Conservation (phyloP, 345 rosid species). For the Excoecaria agallocha region DNA sequence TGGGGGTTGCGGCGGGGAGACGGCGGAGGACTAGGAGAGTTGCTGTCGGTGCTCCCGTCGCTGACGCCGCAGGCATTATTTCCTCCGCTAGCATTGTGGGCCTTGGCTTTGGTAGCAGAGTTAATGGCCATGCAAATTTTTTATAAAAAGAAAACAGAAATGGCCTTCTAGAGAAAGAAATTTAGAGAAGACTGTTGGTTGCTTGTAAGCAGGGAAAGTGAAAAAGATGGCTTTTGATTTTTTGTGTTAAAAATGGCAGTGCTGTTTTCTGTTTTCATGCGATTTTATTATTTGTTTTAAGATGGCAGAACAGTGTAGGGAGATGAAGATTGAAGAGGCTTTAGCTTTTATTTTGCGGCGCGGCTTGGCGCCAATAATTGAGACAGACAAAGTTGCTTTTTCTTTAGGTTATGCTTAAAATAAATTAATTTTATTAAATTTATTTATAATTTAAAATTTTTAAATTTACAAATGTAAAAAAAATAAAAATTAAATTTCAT, state of each 20-base stretch:
- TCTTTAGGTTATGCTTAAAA: too few relatives aligned
- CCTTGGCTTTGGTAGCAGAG: conserved; percentile 44
- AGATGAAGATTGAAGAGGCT: background rate
- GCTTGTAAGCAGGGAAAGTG: background rate
- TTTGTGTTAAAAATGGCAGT: background rate
- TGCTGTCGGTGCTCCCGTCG: conserved; percentile 35
- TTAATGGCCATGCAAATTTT: conserved; percentile 35
- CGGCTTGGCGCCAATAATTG: background rate
- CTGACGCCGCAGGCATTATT: conserved; percentile 21
- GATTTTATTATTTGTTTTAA: background rate
- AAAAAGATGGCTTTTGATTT: background rate
- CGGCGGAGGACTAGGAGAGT: conserved; percentile 73
- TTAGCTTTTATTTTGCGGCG: background rate
- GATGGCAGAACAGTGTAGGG: background rate
- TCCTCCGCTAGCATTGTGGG: conserved; percentile 16
- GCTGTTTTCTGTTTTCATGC: background rate
- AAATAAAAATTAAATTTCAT: too few relatives aligned
- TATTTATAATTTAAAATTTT: too few relatives aligned
- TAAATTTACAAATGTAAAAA: too few relatives aligned
- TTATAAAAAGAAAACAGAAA: background rate
- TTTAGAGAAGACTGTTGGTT: background rate
- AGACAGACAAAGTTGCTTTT: too few relatives aligned
- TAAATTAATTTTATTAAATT: too few relatives aligned
- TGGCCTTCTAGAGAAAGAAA: background rate
- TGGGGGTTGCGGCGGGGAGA: conserved; percentile 49